Conservation (phyloP, 2,329 filamentous ascomycete genomes). For the Aciculosporium take region DNA sequence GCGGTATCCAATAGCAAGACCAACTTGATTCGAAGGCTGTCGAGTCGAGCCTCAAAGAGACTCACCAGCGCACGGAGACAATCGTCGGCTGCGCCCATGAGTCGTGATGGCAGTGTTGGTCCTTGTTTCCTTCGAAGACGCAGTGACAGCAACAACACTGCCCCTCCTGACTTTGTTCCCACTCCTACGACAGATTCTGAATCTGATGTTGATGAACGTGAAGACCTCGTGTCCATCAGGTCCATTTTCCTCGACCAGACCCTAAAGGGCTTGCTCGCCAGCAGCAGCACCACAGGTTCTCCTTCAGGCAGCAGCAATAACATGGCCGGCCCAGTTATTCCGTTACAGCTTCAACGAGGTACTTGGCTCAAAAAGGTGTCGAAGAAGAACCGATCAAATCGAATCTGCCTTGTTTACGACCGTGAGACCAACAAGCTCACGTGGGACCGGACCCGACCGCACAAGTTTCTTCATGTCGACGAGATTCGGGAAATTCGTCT, state of each 20-base stretch:
- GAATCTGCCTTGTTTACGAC: conserved; percentile 59
- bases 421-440: conserved; percentile 71
- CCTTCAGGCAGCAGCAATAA: conserved; percentile 28
- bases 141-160: conserved; percentile 75
- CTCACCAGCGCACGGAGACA: conserved; percentile 54
- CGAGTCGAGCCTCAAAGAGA: conserved; percentile 60
- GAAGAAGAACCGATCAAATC: conserved; percentile 63
- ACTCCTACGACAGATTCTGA: conserved; percentile 35
- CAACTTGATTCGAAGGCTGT: conserved; percentile 66
- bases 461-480: conserved; percentile 84
- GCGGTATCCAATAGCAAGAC: conserved; percentile 18
- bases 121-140: conserved; percentile 76
- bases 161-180: conserved; percentile 34
- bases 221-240: conserved; percentile 25
- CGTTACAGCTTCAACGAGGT: conserved; percentile 62
- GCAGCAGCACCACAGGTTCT: conserved; percentile 33
- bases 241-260: conserved; percentile 29
- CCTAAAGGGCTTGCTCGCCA: conserved; percentile 32
- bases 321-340: conserved; percentile 57
- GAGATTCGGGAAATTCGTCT: conserved; percentile 85
- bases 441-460: conserved; percentile 67
- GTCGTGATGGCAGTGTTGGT: conserved; percentile 76
- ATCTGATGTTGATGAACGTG: conserved; percentile 39
- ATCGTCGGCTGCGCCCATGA: conserved; percentile 62
- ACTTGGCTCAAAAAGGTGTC: conserved; percentile 71